Evolutionary conservation across 805 yeast species (phyloP).

Genomic region (Yamadazyma nakazawae): DNA sequence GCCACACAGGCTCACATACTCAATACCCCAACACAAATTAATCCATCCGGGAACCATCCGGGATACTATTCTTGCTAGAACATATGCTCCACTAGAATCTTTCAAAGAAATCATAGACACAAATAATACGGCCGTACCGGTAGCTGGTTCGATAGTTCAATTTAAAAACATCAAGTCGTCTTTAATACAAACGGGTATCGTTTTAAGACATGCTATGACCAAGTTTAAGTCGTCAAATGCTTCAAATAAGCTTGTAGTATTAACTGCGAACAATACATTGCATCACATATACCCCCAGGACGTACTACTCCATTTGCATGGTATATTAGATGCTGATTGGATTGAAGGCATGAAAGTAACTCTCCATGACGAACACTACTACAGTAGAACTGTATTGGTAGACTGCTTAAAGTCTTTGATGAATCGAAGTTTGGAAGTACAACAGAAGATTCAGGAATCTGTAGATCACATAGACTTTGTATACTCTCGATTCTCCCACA

Average conservation of each 20-base stretch:
- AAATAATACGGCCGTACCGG: slow-evolving; percentile 18
- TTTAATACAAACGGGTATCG: slow-evolving; percentile 31
- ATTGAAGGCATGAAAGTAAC: slow-evolving; percentile 16
- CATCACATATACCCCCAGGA: slow-evolving; percentile 23
- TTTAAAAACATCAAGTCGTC: background rate
- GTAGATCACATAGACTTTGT: slow-evolving; percentile 10
- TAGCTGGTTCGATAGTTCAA: slow-evolving; percentile 35
- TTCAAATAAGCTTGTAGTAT: slow-evolving; percentile 29
- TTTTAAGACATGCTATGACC: slow-evolving; percentile 28
- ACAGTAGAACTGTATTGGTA: slow-evolving; percentile 19
- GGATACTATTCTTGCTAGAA: slow-evolving; percentile 5
- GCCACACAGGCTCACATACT: background rate
- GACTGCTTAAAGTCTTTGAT: slow-evolving; percentile 26
- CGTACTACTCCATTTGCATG: slow-evolving; percentile 28
- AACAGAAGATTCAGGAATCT: background rate
- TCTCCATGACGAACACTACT: slow-evolving; percentile 19
- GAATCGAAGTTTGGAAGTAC: slow-evolving; percentile 13
- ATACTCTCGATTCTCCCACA: slow-evolving; percentile 21
- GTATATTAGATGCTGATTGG: slow-evolving; percentile 22
- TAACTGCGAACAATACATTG: slow-evolving; percentile 31
- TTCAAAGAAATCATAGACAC: slow-evolving; percentile 14
- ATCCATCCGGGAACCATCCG: background rate
- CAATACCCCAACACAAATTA: background rate
- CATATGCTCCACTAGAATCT: slow-evolving; percentile 12
- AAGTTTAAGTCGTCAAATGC: slow-evolving; percentile 26